phyloP scores from a whole-genome alignment of 257 asterid species.

The Capsicum rhomboideum region DNA sequence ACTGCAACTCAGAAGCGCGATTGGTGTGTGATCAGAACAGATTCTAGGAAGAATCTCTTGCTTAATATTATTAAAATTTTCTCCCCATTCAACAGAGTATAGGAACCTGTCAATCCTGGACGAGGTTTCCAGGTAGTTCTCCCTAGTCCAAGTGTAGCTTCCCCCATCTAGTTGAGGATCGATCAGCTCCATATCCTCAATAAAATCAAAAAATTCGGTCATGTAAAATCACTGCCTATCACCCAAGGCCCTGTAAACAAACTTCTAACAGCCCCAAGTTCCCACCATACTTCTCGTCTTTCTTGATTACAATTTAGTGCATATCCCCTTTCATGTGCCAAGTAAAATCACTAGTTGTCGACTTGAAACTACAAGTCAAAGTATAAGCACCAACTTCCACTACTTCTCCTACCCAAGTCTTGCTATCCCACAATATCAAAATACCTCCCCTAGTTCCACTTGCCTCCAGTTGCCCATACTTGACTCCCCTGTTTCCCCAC shows the following conservation, averaged over 20 bases:
- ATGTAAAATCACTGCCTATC: neutral
- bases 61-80: neutral
- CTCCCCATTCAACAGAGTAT: neutral
- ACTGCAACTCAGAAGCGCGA: neutral
- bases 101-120: too few relatives aligned
- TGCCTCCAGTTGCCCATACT: neutral
- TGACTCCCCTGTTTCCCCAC: too few relatives aligned
- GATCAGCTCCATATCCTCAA: neutral
- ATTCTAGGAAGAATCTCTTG: neutral
- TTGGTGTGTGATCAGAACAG: neutral
- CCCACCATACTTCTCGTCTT: neutral
- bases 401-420: neutral
- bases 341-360: neutral
- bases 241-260: neutral
- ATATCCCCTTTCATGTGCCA: neutral
- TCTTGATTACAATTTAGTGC: neutral
- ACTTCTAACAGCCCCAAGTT: neutral
- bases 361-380: neutral
- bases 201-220: neutral
- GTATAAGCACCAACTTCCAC: neutral
- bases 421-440: neutral
- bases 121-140: neutral
- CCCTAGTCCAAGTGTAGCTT: neutral
- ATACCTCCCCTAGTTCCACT: neutral
- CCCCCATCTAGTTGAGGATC: neutral